These are phyloP conservation scores for Candida wancherniae DNA, from an alignment of 805 yeast genomes.

Conservation along the genomic window DNA sequence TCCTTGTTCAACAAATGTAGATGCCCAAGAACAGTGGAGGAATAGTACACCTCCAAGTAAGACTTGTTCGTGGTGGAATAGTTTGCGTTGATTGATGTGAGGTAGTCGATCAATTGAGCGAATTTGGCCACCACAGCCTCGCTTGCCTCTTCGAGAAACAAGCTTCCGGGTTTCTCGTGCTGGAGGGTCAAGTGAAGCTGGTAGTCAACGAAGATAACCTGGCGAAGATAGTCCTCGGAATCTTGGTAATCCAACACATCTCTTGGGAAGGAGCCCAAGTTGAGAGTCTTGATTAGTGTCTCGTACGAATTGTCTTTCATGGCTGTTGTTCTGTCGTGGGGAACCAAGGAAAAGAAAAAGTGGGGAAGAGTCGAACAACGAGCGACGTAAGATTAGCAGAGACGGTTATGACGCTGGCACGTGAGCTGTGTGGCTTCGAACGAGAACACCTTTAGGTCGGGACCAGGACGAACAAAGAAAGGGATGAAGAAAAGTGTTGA, in stretches of 20 bases:
- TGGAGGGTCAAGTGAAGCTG: conserved; percentile 31
- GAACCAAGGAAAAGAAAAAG: no score
- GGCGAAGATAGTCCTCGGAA: conserved; percentile 30
- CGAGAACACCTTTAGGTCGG: no score
- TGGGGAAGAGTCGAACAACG: no score
- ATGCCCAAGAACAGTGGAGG: conserved; percentile 30
- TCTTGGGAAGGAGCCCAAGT: conserved; percentile 35
- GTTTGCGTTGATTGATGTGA: conserved; percentile 22
- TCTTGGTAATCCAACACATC: conserved; percentile 31
- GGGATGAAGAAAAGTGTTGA: no score
- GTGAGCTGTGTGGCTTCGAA: no score
- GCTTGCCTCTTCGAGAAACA: conserved; percentile 7
- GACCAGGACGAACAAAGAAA: no score
- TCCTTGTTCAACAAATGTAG: conserved; percentile 28
- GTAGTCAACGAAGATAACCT: conserved; percentile 33
- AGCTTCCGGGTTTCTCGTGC: conserved; percentile 19
- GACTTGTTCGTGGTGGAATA: conserved; percentile 20
- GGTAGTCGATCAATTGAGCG: conserved; percentile 23
- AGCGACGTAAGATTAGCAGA: no score
- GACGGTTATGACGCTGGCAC: no score
- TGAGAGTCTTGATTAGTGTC: conserved; percentile 23
- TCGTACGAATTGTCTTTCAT: conserved; percentile 26
- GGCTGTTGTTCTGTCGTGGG: conserved; percentile 16
- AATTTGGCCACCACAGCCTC: conserved; percentile 18
- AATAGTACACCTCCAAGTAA: conserved; percentile 31